Percentiles rank a stretch among this genome's conserved stretches.
Evolutionary conservation across 2,329 filamentous ascomycete genomes (phyloP).

Genomic region (Dryadomyces quercivorus): DNA sequence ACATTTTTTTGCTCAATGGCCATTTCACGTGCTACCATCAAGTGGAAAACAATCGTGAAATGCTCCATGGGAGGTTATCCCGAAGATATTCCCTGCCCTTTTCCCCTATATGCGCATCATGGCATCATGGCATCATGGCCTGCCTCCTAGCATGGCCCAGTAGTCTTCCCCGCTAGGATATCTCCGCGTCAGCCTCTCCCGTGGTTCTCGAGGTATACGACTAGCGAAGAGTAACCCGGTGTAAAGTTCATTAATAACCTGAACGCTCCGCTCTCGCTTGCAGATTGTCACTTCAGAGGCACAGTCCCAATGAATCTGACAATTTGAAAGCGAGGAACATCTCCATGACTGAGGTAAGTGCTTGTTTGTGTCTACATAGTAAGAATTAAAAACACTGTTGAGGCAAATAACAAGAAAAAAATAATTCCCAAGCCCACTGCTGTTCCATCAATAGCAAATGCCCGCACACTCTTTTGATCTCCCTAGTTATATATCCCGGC

Average conservation of each 20-base stretch:
- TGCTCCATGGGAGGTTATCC: conserved; percentile 67
- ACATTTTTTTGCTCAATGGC: conserved; percentile 47
- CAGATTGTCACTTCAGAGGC: conserved; percentile 61
- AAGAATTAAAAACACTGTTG: background rate
- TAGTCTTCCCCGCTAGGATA: conserved; percentile 54
- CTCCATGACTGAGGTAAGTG: conserved; percentile 49
- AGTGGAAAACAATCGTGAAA: conserved; percentile 37
- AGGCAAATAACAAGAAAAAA: conserved; percentile 8
- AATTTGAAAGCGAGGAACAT: conserved; percentile 86
- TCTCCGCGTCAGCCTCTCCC: conserved; percentile 66
- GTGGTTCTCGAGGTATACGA: conserved; percentile 89
- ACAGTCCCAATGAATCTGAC: conserved; percentile 47
- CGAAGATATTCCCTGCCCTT: conserved; percentile 36
- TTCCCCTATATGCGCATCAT: background rate
- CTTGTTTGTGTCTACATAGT: conserved; percentile 7
- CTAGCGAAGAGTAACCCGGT: conserved; percentile 67
- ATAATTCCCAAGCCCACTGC: background rate
- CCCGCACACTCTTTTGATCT: background rate
- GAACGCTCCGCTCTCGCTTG: conserved; percentile 48
- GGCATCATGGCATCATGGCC: background rate
- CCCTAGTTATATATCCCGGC: background rate
- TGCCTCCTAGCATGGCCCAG: background rate
- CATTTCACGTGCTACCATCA: conserved; percentile 43
- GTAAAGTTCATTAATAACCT: conserved; percentile 34
- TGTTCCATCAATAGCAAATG: background rate